phyloP scores from a whole-genome alignment of 768 basidiomycete species.

The Tylopilus rubrobrunneus region DNA sequence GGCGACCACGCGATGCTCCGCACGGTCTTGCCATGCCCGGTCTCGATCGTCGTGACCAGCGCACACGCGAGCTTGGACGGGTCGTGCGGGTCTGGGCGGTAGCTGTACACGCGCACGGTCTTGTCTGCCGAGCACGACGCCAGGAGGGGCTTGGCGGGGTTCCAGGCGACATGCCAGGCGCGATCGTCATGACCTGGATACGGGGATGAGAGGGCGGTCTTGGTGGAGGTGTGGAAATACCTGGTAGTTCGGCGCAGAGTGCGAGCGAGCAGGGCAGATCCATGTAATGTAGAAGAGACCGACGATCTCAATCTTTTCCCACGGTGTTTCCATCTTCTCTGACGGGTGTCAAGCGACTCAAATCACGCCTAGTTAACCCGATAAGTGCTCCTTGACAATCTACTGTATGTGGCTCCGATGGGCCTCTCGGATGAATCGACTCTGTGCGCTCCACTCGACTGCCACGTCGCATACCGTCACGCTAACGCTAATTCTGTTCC shows the following conservation, averaged over 20 bases:
- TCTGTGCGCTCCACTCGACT: no score
- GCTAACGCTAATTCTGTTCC: no score
- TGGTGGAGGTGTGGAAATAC: constrained; percentile 2
- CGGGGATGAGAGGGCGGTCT: background rate
- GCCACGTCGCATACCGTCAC: no score
- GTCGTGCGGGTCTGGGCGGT: constrained; percentile 34
- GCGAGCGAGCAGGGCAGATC: constrained; percentile 20
- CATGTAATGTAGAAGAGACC: background rate
- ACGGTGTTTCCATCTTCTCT: background rate
- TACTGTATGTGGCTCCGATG: no score
- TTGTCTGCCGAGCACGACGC: constrained; percentile 97
- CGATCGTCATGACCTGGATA: constrained; percentile 70
- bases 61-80: constrained; percentile 35
- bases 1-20: constrained; percentile 87
- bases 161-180: constrained; percentile 89
- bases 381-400: no score
- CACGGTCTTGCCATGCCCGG: constrained; percentile 86
- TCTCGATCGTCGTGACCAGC: constrained; percentile 63
- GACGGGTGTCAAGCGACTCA: no score
- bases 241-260: constrained; percentile 22
- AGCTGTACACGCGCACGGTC: constrained; percentile 80
- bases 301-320: background rate
- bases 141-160: constrained; percentile 72
- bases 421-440: no score
- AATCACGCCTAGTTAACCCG: no score